Evolutionary conservation across 805 yeast species (phyloP), one percentile per base, ranked within the genome.

Genomic region (Yamadazyma insecticola): DNA sequence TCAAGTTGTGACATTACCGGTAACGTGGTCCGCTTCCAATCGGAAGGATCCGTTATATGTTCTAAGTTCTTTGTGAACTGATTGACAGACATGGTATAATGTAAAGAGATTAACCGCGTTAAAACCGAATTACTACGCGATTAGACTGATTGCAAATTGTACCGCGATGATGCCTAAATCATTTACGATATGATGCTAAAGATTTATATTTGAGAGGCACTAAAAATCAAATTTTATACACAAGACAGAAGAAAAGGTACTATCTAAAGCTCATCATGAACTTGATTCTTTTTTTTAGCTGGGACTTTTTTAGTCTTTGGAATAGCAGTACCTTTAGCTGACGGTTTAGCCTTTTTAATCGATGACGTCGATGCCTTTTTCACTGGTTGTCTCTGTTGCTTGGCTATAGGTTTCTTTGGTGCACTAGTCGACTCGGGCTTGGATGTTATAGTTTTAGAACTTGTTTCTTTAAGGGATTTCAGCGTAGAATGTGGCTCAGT

Each of bases 1-100:
- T 89, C 96, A 2, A 89, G 57, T 30, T 71, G 78, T 2, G 67
- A 45, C 3, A 86, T 52, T 12, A 53, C 57, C 3, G 94, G 88
- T 5, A 80, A 47, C 12, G 47, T 44, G 1, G 88, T 73, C 2
- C 37, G 29, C 4, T 51, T 34, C 80, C 90, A 87, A 50, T 87
- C 96, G 8, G 79, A 61, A 0, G 94, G 80, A 52, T 86, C 95
- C 1, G 81, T 63, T 13, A 39, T 30, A 12, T 32, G 16, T 2
- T 24, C 29, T 9, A 36, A 18, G 27, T 30, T 29, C 4, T 18
- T 7, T 18, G 6, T 18, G 21, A 18, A 7, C 21, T 18, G 21
- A 15, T 14, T 25, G 11, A 16, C 6, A 23, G 13, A 13, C 13
- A 26, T 8, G 16, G n/a, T 16, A 13, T 10, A 23, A n/a, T n/a